Percentiles rank a stretch among this genome's conserved stretches.
Conservation (phyloP, 2,329 filamentous ascomycete genomes). For the Amylocarpus encephaloides region DNA sequence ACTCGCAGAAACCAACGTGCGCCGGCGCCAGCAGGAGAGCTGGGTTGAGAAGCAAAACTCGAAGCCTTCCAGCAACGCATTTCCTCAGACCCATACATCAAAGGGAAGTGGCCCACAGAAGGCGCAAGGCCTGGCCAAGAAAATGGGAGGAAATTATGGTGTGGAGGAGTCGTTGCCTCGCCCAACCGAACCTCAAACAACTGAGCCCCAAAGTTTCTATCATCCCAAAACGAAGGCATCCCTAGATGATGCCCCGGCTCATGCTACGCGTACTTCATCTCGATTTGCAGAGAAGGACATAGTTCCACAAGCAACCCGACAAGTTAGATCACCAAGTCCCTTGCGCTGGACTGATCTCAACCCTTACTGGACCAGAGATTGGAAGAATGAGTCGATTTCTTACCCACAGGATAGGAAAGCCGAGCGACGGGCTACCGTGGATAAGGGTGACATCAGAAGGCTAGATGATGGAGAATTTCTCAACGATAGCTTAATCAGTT, state of each 20-base stretch:
- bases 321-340: constrained; percentile 15
- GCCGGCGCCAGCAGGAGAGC: no score
- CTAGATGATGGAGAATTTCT: constrained; percentile 80
- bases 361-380: constrained; percentile 44
- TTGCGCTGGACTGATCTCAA: constrained; percentile 46
- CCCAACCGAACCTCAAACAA: background rate
- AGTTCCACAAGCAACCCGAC: background rate
- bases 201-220: constrained; percentile 3
- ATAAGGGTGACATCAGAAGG: constrained; percentile 65
- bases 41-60: no score
- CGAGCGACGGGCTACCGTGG: constrained; percentile 46
- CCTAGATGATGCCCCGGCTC: background rate
- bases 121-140: no score
- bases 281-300: constrained; percentile 1
- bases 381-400: constrained; percentile 56
- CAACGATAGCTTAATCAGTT: constrained; percentile 88
- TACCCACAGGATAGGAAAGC: constrained; percentile 47
- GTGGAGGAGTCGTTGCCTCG: no score
- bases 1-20: no score
- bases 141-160: no score
- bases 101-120: no score
- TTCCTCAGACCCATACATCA: no score
- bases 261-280: constrained; percentile 13
- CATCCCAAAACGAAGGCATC: background rate
- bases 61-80: no score